Conservation (phyloP, 257 asterid genomes). For the Solanum medicagineum region DNA sequence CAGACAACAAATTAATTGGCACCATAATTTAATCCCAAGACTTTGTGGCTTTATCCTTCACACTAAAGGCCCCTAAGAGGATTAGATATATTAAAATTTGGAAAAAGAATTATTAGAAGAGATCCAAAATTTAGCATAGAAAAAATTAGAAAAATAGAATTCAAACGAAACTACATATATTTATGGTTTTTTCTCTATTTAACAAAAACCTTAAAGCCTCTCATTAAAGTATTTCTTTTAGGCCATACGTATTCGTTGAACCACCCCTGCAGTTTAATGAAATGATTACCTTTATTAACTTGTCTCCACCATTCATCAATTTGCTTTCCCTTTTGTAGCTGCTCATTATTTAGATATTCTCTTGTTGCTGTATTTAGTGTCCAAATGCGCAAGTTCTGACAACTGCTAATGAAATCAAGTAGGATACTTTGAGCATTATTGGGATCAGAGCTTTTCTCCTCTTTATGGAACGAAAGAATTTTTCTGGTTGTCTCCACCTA, state of each 20-base stretch:
- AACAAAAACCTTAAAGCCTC: neutral
- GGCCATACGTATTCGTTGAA: no score
- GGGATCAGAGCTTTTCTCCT: conserved; percentile 75
- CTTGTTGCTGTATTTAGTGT: conserved; percentile 77
- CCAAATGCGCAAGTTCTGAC: conserved; percentile 97
- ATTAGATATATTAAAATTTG: no score
- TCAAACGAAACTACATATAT: neutral
- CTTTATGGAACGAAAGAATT: conserved; percentile 90
- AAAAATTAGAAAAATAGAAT: no score
- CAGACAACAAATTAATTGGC: no score
- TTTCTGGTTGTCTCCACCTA: conserved; percentile 96
- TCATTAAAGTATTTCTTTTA: neutral
- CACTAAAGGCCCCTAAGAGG: no score
- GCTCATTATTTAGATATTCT: conserved; percentile 85
- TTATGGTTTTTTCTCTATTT: neutral
- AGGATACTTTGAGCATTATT: conserved; percentile 83
- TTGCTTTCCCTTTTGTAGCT: conserved; percentile 96
- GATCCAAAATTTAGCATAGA: no score
- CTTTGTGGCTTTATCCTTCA: no score
- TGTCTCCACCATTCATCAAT: conserved; percentile 99
- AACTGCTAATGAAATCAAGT: conserved; percentile 94
- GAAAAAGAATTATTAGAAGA: no score
- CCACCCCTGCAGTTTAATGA: neutral
- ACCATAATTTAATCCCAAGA: no score
- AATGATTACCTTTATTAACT: conserved; percentile 68